These are phyloP conservation scores for Mycena latifolia DNA, from an alignment of 768 basidiomycete genomes.

Conservation along the genomic window DNA sequence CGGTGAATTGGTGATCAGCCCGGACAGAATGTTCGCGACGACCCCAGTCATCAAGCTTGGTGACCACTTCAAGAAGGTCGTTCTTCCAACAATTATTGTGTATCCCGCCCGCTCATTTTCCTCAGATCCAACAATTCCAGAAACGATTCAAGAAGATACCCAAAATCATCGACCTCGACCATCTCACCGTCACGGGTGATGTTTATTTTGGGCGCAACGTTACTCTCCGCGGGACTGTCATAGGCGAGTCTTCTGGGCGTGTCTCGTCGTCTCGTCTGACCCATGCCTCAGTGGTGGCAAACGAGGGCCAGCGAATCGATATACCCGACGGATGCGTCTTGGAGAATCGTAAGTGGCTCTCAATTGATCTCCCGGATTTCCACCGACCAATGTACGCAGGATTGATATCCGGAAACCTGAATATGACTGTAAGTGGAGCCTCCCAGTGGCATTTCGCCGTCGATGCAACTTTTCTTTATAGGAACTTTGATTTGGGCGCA, in stretches of 20 bases:
- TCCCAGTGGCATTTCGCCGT: neutral
- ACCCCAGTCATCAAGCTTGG: constrained; percentile 98
- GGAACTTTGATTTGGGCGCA: neutral
- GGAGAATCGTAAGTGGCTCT: constrained; percentile 66
- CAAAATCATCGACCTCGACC: constrained; percentile 90
- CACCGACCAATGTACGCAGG: constrained; percentile 57
- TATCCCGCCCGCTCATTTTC: neutral
- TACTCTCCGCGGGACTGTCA: constrained; percentile 90
- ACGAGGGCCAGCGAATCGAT: constrained; percentile 80
- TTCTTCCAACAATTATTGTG: no score
- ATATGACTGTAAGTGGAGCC: constrained; percentile 69
- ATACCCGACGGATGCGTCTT: constrained; percentile 82
- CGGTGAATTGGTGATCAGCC: constrained; percentile 88
- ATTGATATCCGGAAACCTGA: constrained; percentile 86
- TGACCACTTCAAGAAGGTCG: constrained; percentile 95
- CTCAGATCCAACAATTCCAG: constrained; percentile 87
- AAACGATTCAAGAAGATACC: constrained; percentile 97
- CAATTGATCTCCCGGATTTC: no score
- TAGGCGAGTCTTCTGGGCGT: constrained; percentile 56
- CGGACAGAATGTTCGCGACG: constrained; percentile 84
- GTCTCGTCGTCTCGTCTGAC: neutral
- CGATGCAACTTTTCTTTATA: neutral
- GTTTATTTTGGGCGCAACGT: constrained; percentile 92
- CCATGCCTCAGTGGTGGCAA: constrained; percentile 66
- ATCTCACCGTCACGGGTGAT: constrained; percentile 93